These are phyloP conservation scores for Zygoascus bituminiphila DNA, from an alignment of 805 yeast genomes.

Conservation along the genomic window DNA sequence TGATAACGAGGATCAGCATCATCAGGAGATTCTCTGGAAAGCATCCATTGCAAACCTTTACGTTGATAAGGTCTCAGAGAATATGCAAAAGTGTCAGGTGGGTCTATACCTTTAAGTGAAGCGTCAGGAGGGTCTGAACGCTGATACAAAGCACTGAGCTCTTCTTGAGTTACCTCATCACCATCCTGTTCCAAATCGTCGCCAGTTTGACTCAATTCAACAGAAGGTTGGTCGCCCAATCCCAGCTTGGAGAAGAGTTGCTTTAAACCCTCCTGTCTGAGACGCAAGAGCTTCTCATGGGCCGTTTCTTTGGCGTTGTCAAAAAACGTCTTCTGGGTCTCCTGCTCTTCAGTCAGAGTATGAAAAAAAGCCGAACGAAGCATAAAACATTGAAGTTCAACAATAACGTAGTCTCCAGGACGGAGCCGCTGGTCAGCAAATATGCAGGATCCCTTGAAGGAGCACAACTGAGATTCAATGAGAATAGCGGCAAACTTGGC, in stretches of 20 bases:
- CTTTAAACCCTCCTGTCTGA: slow-evolving; percentile 48
- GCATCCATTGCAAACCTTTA: slow-evolving; percentile 84
- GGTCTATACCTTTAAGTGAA: slow-evolving; percentile 54
- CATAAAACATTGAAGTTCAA: slow-evolving; percentile 62
- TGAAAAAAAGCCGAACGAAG: slow-evolving; percentile 25
- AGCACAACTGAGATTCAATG: slow-evolving; percentile 44
- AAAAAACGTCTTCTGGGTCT: slow-evolving; percentile 9
- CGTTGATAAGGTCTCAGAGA: slow-evolving; percentile 69
- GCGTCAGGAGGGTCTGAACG: slow-evolving; percentile 60
- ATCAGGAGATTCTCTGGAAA: slow-evolving; percentile 66
- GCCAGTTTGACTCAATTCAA: background rate
- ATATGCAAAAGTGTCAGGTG: slow-evolving; percentile 48
- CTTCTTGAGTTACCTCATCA: slow-evolving; percentile 55
- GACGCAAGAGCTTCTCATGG: slow-evolving; percentile 43
- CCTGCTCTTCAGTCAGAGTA: background rate
- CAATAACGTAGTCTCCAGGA: slow-evolving; percentile 67
- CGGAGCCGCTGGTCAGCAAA: slow-evolving; percentile 51
- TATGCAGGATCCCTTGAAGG: slow-evolving; percentile 49
- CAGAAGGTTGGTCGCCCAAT: slow-evolving; percentile 10
- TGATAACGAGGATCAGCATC: slow-evolving; percentile 8
- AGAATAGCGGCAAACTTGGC: slow-evolving; percentile 62
- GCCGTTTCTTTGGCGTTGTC: slow-evolving; percentile 40
- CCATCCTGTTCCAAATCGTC: slow-evolving; percentile 24
- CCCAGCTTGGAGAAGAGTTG: slow-evolving; percentile 46
- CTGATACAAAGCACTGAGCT: slow-evolving; percentile 64